Evolutionary conservation across 768 basidiomycete species (phyloP).

Genomic region (Lactarius trivialis): DNA sequence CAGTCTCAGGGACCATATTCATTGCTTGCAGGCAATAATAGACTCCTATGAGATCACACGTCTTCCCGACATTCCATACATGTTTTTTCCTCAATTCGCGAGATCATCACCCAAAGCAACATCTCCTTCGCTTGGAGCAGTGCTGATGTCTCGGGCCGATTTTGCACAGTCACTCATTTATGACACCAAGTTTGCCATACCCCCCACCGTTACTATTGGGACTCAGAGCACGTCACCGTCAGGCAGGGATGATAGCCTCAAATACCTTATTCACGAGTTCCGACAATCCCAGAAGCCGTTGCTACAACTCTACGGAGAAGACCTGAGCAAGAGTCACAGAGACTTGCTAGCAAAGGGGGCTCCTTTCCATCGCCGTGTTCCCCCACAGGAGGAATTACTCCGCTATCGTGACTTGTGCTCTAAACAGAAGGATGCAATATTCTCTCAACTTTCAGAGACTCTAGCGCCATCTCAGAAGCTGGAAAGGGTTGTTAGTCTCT

Average conservation of each 20-base stretch:
- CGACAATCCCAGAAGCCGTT: background rate
- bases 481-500: background rate
- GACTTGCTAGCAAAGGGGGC: background rate
- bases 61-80: background rate
- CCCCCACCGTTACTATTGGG: background rate
- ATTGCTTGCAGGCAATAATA: background rate
- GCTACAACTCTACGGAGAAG: constrained; percentile 4
- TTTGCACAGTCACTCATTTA: background rate
- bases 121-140: background rate
- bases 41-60: background rate
- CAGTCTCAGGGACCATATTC: background rate
- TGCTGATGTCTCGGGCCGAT: background rate
- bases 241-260: background rate
- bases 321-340: background rate
- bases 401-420: background rate
- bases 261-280: background rate
- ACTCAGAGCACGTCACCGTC: background rate
- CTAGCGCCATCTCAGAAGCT: background rate
- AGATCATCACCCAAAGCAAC: background rate
- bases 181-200: too few species aligned
- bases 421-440: background rate
- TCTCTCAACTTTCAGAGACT: background rate
- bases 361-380: background rate
- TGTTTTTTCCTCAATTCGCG: background rate
- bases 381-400: background rate